These are phyloP conservation scores for Puccinia triticina DNA, from an alignment of 1,284 basidiomycete species.

Conservation along the genomic window DNA sequence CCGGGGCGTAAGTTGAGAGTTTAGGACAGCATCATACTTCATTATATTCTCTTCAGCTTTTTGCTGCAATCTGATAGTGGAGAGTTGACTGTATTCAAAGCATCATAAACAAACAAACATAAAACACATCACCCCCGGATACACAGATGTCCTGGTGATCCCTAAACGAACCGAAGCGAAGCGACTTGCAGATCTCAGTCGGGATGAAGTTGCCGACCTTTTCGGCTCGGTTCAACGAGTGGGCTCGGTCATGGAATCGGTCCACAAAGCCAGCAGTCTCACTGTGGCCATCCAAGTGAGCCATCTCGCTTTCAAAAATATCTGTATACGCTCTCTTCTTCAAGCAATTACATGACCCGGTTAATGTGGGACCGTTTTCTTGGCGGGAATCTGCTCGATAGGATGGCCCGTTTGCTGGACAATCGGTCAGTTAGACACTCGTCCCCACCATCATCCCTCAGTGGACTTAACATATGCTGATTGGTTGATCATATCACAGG, in stretches of 20 bases:
- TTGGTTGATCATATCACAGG: constrained; percentile 54
- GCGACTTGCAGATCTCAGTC: constrained; percentile 55
- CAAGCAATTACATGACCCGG: background rate
- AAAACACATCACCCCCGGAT: background rate
- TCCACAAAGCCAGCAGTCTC: constrained; percentile 56
- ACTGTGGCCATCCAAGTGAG: constrained; percentile 59
- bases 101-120: background rate
- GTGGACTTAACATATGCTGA: background rate
- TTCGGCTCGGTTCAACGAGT: constrained; percentile 57
- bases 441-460: background rate
- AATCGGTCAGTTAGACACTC: constrained; percentile 35
- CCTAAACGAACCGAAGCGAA: constrained; percentile 54
- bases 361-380: background rate
- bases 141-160: constrained; percentile 56
- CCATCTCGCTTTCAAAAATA: background rate
- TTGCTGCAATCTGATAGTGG: background rate
- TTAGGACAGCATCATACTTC: background rate
- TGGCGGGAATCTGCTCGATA: background rate
- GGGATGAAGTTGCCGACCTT: constrained; percentile 53
- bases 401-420: constrained; percentile 47
- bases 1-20: constrained; percentile 55
- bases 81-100: background rate
- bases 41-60: background rate
- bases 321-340: background rate
- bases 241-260: constrained; percentile 54